Base-by-base conservation (phyloP, 768 basidiomycete genomes). In the Hygrocybe punicea region DNA sequence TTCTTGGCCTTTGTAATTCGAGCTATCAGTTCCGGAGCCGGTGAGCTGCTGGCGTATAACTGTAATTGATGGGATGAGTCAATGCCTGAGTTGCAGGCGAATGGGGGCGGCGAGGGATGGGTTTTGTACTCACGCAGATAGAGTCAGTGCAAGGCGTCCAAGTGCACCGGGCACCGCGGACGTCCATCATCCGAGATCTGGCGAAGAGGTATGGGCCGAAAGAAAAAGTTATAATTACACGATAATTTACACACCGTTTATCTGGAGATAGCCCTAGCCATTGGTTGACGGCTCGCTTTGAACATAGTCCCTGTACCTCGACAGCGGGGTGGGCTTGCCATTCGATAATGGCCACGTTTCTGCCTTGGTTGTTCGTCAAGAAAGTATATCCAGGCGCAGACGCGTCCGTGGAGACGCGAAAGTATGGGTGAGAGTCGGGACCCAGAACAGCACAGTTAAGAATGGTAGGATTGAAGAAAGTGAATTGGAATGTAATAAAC, bases 181-280 rank as follows among this genome's bases (percentile, higher is more conserved):
- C 67, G 9, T 73, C 73, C 84, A 87, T 84, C 29, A 64, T 69
- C 36, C 86, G 76, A 33, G 73, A 72, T 62, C 78, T 81, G 53
- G 59, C n/a, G n/a, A n/a, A 57, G 24, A 29, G 37, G 3, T 40
- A 55, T 29, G 8, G 29, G 8, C 13, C 10, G 23, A 47, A 47
- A 47, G 29, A 25, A 34, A 50, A n/a, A n/a, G n/a, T n/a, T n/a
- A n/a, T n/a, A n/a, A n/a, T n/a, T n/a, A n/a, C n/a, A n/a, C n/a
- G n/a, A n/a, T n/a, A n/a, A n/a, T n/a, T n/a, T n/a, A 55, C 56
- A 16, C 14, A 67, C 65, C 47, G 60, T 60, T 54, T 64, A 63
- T 80, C 83, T 0, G 75, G 55, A 0, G 83, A 78, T 14, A 87
- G 67, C 6, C 65, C 71, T 9, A 88, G 73, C 84, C 85, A 87